A percentile compares a stretch with the other conserved stretches of the same genome.
Conservation (phyloP, 2,329 filamentous ascomycete genomes). For the Ophiostoma sp. region DNA sequence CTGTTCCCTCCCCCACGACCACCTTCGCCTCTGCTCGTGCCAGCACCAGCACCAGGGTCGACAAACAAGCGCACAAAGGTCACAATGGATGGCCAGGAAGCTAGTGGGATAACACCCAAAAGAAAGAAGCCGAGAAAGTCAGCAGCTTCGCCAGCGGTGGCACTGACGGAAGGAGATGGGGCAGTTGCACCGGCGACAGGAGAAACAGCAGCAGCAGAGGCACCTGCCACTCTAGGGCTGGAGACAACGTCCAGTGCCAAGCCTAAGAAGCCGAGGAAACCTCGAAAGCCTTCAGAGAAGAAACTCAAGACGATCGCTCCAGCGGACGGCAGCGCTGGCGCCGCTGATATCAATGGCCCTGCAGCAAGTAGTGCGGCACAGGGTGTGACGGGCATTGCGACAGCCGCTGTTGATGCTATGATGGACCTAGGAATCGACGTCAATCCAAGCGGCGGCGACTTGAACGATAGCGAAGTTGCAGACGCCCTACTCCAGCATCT, state of each 20-base stretch:
- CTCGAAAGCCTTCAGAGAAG: not conserved
- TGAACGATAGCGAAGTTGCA: conserved; percentile 18
- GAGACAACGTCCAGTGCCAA: not conserved
- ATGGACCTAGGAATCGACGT: conserved; percentile 17
- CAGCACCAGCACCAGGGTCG: not conserved
- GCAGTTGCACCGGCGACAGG: not conserved
- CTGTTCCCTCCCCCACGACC: conserved; percentile 44
- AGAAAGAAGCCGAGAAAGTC: conserved; percentile 13
- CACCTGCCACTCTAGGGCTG: not conserved
- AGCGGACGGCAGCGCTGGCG: not conserved
- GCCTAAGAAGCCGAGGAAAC: conserved; percentile 17
- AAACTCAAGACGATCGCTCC: not conserved
- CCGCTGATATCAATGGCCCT: not conserved
- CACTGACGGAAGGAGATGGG: no score
- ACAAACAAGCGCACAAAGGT: conserved; percentile 20
- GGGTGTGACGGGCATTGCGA: not conserved
- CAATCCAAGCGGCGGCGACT: not conserved
- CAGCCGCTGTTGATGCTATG: not conserved
- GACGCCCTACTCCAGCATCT: conserved; percentile 22
- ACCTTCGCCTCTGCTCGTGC: conserved; percentile 15
- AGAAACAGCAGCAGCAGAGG: not conserved
- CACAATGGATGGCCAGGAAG: not conserved
- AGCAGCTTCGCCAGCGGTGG: not conserved
- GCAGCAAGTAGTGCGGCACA: not conserved
- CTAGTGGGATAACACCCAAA: conserved; percentile 2